Percentiles rank a stretch among this genome's conserved stretches.
Conservation (phyloP, 805 yeast genomes). For the Pichia membranifaciens region DNA sequence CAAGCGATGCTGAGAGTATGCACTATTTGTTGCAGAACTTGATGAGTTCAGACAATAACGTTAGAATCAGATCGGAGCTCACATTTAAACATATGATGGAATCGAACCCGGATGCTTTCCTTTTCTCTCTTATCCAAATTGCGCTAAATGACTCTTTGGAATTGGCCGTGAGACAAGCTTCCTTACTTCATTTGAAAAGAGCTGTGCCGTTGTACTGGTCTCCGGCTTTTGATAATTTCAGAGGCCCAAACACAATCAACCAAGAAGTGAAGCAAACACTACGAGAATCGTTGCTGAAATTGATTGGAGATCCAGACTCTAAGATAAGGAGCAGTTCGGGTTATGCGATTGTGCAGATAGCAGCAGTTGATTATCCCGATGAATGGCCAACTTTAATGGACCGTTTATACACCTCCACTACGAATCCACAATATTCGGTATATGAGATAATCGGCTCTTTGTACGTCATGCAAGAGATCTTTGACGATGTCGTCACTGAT, state of each 20-base stretch:
- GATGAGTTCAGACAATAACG: slow-evolving; percentile 40
- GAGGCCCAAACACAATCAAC: slow-evolving; percentile 48
- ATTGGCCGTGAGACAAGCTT: slow-evolving; percentile 49
- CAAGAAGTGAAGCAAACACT: slow-evolving; percentile 47
- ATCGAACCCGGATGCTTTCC: slow-evolving; percentile 44
- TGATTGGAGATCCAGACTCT: slow-evolving; percentile 44
- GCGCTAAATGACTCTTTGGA: slow-evolving; percentile 30
- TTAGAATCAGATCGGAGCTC: slow-evolving; percentile 49
- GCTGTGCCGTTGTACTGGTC: slow-evolving; percentile 76
- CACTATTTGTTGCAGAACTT: slow-evolving; percentile 17
- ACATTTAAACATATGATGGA: slow-evolving; percentile 38
- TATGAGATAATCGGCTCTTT: slow-evolving; percentile 47
- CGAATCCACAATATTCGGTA: slow-evolving; percentile 32
- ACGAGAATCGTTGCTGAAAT: slow-evolving; percentile 43
- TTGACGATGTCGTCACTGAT: slow-evolving; percentile 81
- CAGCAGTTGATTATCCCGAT: slow-evolving; percentile 89
- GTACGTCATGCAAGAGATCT: slow-evolving; percentile 63
- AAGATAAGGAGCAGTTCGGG: slow-evolving; percentile 64
- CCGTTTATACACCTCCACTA: slow-evolving; percentile 36
- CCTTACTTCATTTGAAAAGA: slow-evolving; percentile 60
- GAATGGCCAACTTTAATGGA: slow-evolving; percentile 80
- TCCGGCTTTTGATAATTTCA: slow-evolving; percentile 69
- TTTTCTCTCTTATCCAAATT: slow-evolving; percentile 38
- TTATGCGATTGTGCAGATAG: slow-evolving; percentile 75
- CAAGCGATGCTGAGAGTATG: slow-evolving; percentile 3